A percentile compares a stretch with the other conserved stretches of the same genome.
Conservation (phyloP, 2,329 filamentous ascomycete species). For the Penicillium corylophilum region DNA sequence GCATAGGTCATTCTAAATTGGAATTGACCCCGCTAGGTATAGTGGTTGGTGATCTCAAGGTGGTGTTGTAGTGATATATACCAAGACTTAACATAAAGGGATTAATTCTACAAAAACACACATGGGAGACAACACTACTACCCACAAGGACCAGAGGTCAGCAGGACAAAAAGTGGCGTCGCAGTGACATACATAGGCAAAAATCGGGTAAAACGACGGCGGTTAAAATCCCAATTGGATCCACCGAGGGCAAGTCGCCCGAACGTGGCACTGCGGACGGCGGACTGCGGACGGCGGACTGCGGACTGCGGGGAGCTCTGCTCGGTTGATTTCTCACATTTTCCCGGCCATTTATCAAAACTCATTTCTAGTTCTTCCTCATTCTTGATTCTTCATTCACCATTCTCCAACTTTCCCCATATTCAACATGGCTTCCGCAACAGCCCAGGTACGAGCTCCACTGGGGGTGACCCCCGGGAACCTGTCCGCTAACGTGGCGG, state of each 20-base stretch:
- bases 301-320: conserved; percentile 17
- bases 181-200: conserved; percentile 2
- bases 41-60: too few species aligned
- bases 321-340: conserved; percentile 21
- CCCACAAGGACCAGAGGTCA: background rate
- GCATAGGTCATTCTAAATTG: background rate
- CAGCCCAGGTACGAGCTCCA: conserved; percentile 21
- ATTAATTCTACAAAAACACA: background rate
- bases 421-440: conserved; percentile 11
- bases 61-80: background rate
- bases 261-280: too few species aligned
- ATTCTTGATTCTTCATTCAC: background rate
- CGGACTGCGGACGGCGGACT: too few species aligned
- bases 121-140: too few species aligned
- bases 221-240: conserved; percentile 21
- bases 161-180: background rate
- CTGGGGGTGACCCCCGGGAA: conserved; percentile 1
- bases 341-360: conserved; percentile 10
- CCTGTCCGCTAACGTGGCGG: background rate
- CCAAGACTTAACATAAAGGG: background rate
- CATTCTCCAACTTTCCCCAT: background rate
- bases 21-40: background rate
- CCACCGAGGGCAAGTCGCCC: conserved; percentile 14
- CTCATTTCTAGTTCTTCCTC: background rate
- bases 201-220: conserved; percentile 18